Conservation (phyloP, 208 protist species). For the Tritrichomonas musculus region DNA sequence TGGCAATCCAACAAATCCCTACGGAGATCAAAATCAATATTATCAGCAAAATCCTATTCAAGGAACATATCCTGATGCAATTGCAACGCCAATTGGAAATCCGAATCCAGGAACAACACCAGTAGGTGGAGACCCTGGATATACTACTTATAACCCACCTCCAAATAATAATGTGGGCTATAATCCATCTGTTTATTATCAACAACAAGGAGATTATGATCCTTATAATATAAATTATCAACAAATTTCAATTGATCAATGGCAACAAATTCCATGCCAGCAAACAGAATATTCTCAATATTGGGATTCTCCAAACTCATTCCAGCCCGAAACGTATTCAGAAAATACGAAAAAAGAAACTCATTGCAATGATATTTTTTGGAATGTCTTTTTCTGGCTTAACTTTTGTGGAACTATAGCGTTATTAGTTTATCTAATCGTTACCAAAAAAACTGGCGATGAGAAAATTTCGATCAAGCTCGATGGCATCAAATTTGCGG, state of each 20-base stretch:
- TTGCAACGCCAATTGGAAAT: too few relatives aligned
- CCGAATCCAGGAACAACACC: too few relatives aligned
- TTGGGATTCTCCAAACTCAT: background rate
- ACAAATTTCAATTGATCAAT: background rate
- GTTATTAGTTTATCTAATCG: background rate
- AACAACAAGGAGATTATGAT: too few relatives aligned
- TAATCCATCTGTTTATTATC: too few relatives aligned
- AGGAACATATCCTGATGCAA: too few relatives aligned
- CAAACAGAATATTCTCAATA: background rate
- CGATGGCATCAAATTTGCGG: background rate
- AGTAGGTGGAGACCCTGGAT: too few relatives aligned
- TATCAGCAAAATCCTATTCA: too few relatives aligned
- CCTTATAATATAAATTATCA: background rate
- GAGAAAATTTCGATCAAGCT: background rate
- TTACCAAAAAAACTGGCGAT: background rate
- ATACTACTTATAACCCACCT: too few relatives aligned
- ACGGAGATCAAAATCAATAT: too few relatives aligned
- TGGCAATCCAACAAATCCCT: too few relatives aligned
- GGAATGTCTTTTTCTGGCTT: background rate
- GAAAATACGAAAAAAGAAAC: constrained; percentile 10
- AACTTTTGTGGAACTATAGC: background rate
- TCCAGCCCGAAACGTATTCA: background rate
- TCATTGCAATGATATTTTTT: background rate
- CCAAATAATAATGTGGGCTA: too few relatives aligned
- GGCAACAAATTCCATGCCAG: background rate